A percentile compares a stretch with the other conserved stretches of the same genome.
phyloP scores from a whole-genome alignment of 1,284 basidiomycete genomes.

The Coniferiporia weirii region DNA sequence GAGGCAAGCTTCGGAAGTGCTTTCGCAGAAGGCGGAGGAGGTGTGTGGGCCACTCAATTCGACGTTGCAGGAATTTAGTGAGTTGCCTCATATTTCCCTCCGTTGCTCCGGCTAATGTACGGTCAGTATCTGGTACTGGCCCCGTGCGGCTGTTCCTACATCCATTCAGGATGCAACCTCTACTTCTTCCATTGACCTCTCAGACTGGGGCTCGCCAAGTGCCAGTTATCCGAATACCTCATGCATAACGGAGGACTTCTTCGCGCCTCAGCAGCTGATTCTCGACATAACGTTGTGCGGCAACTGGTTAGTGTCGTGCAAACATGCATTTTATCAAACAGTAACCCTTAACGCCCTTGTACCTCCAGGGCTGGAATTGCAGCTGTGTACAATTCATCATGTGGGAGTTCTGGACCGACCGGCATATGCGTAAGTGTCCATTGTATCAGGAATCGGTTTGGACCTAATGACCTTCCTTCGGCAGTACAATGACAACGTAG shows the following conservation, averaged over 20 bases:
- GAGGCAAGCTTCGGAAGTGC: constrained; percentile 52
- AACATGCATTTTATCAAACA: neutral
- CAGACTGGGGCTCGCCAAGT: constrained; percentile 48
- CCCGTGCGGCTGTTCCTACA: constrained; percentile 33
- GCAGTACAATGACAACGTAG: constrained; percentile 23
- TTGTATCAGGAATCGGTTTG: neutral
- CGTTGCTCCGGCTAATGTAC: neutral
- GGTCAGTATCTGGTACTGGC: constrained; percentile 72
- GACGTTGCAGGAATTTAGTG: constrained; percentile 54
- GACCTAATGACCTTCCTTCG: neutral
- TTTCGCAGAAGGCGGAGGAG: constrained; percentile 65
- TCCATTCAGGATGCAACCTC: constrained; percentile 34
- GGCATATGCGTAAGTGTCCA: constrained; percentile 19
- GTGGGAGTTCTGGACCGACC: constrained; percentile 18
- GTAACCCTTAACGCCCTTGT: neutral
- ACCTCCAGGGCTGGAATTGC: constrained; percentile 20
- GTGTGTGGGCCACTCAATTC: constrained; percentile 68
- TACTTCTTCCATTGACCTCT: constrained; percentile 43
- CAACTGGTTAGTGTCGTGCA: constrained; percentile 32
- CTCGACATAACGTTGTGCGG: constrained; percentile 58
- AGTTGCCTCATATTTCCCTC: constrained; percentile 31
- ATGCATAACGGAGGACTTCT: constrained; percentile 45
- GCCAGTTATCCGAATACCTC: constrained; percentile 42
- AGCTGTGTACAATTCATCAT: constrained; percentile 20
- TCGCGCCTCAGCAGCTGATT: constrained; percentile 48